Evolutionary conservation across 805 yeast genomes (phyloP), one percentile per base, ranked within the genome.

Genomic region (Teunomyces lycoperdinae): DNA sequence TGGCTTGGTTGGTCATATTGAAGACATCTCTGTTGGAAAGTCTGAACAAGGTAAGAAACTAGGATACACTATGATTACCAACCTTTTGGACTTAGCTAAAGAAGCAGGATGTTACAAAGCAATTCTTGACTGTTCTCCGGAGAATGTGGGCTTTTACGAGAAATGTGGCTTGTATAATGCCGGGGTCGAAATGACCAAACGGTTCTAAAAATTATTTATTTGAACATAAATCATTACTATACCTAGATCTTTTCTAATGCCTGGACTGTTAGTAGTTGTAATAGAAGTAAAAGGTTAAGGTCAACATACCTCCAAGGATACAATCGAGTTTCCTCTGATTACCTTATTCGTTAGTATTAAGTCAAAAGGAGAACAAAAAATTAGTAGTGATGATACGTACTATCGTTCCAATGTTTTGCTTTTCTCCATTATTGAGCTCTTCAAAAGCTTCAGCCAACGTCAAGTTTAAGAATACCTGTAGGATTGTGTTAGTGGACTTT

Each of bases 1-100:
- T 63, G 95, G 96, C 0, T 66, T 77, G 45, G 95, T 89, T 4
- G 98, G 98, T 1, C 98, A 92, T 68, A 86, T 92, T 53, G 99
- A 92, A 61, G 99, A 92, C 63, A 92, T 92, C 51, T 85, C 97
- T 0, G 96, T 92, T 3, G 75, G 82, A 14, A 62, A 64, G 28
- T 68, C 75, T 14, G 87, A 87, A 62, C 97, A 91, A 61, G 99
- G 99, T 5, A 83, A 85, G 61, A 81, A 81, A 56, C 70, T 92
- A 42, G 99, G 99, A 0, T 71, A 76, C 55, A 68, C 75, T 13
- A 63, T 92, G 66, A 87, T 92, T 54, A 70, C 74, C 13, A 71
- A 78, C 7, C 73, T 92, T 60, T 78, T 84, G 3, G 68, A 72
- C 20, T 60, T 87, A 28, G 97, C 87, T 2, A 56, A 76, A 45